These are phyloP conservation scores for Paraphaeosphaeria minitans DNA, from an alignment of 2,329 filamentous ascomycete species.

Conservation along the genomic window DNA sequence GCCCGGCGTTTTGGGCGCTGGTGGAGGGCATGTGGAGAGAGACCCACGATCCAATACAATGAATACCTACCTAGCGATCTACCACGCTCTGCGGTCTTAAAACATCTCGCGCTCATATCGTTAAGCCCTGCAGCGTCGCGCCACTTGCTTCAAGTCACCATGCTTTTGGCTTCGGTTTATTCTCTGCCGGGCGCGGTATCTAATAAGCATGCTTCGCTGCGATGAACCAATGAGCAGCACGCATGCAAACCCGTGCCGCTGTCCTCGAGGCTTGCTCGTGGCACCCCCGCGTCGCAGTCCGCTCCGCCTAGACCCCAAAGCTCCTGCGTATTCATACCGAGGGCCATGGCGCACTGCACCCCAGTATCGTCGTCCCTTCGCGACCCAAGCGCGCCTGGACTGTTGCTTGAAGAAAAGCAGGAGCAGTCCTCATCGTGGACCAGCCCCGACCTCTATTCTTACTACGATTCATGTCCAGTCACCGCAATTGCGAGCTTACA, in stretches of 20 bases:
- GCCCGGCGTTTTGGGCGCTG: constrained; percentile 4
- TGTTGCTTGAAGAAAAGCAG: background rate
- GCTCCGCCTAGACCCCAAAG: constrained; percentile 3
- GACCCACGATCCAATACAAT: constrained; percentile 1
- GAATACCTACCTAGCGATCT: background rate
- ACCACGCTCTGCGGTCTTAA: background rate
- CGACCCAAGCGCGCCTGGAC: background rate
- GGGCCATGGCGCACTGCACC: constrained; percentile 1
- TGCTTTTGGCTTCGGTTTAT: constrained; percentile 1
- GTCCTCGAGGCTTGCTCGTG: background rate
- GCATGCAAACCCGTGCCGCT: background rate
- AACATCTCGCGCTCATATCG: background rate
- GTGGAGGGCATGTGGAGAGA: background rate
- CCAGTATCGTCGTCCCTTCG: background rate
- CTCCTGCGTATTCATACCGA: background rate
- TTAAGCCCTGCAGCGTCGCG: background rate
- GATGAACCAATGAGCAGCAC: constrained; percentile 1
- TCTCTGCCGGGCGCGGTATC: background rate
- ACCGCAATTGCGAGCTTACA: background rate
- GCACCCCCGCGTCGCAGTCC: background rate
- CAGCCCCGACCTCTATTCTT: background rate
- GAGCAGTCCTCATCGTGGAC: background rate
- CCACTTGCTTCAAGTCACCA: background rate
- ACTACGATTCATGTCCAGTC: background rate
- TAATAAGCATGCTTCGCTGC: background rate